Percentiles rank a stretch among this genome's conserved stretches.
phyloP scores from a whole-genome alignment of 331 rosid species.

The Acacia pycnantha region DNA sequence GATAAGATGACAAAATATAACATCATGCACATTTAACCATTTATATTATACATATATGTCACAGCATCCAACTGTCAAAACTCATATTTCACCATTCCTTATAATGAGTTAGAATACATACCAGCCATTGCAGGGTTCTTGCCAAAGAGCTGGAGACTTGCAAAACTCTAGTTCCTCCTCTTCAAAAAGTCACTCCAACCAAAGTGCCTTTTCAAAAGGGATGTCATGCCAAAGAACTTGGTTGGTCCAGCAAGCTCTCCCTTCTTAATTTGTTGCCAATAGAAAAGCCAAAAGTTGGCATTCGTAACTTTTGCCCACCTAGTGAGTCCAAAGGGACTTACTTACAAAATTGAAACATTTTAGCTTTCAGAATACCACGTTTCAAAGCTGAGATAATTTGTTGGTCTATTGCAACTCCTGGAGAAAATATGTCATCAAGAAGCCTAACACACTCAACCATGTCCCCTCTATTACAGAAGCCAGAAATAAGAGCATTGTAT shows the following conservation, averaged over 20 bases:
- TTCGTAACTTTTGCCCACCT: neutral
- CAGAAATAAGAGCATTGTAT: slow-evolving; percentile 61
- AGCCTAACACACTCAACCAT: slow-evolving; percentile 41
- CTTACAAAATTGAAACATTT: slow-evolving; percentile 36
- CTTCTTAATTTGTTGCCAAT: neutral
- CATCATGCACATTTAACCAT: neutral
- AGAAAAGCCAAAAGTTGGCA: neutral
- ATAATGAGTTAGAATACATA: neutral
- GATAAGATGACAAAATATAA: neutral
- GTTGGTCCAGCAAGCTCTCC: neutral
- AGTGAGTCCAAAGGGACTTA: slow-evolving; percentile 18
- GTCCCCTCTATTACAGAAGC: slow-evolving; percentile 43
- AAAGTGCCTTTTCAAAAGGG: neutral
- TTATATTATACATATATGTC: neutral
- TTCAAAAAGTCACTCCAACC: neutral
- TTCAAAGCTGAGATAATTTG: slow-evolving; percentile 34
- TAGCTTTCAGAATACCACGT: slow-evolving; percentile 53
- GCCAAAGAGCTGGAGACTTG: neutral
- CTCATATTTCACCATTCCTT: neutral
- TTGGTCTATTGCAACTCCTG: slow-evolving; percentile 45
- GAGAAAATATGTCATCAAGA: slow-evolving; percentile 51
- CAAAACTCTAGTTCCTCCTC: neutral
- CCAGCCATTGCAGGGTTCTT: neutral
- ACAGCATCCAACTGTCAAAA: neutral
- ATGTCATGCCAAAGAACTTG: neutral